A percentile compares a stretch with the other conserved stretches of the same genome.
These are phyloP conservation scores for Persicaria tinctoria DNA, from an alignment of 148 eudicot genomes.

Conservation along the genomic window DNA sequence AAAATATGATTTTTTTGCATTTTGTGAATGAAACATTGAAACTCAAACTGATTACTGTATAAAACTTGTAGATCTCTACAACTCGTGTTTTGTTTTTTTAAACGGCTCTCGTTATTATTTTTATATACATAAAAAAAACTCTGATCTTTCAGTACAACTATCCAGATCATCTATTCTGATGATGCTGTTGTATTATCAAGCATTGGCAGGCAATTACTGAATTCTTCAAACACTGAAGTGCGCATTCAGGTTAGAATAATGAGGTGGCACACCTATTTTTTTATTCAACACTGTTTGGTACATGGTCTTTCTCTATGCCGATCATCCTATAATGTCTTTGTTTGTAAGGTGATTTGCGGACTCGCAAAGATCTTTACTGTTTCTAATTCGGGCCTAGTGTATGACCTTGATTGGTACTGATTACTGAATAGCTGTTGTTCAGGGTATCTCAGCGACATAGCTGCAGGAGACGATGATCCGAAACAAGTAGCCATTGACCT, in stretches of 20 bases:
- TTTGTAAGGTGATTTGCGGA: background rate
- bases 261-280: background rate
- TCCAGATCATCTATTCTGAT: conserved; percentile 54
- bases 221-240: conserved; percentile 48
- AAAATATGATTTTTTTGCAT: background rate
- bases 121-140: conserved; percentile 19
- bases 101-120: too few relatives aligned
- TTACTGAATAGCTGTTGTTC: background rate
- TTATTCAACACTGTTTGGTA: background rate
- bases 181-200: conserved; percentile 58
- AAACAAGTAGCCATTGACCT: conserved; percentile 74
- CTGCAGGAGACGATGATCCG: conserved; percentile 76
- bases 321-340: background rate
- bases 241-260: conserved; percentile 62
- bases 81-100: background rate
- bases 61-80: background rate
- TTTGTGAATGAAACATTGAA: conserved; percentile 1
- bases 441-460: conserved; percentile 89
- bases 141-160: conserved; percentile 77
- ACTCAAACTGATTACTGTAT: background rate
- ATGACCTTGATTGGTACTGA: background rate
- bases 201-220: conserved; percentile 60
- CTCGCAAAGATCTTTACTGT: background rate
- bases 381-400: background rate
- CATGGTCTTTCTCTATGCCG: background rate